These are phyloP conservation scores for Phytophthora crassamura DNA, from an alignment of 352 stramenopile genomes.

Conservation along the genomic window DNA sequence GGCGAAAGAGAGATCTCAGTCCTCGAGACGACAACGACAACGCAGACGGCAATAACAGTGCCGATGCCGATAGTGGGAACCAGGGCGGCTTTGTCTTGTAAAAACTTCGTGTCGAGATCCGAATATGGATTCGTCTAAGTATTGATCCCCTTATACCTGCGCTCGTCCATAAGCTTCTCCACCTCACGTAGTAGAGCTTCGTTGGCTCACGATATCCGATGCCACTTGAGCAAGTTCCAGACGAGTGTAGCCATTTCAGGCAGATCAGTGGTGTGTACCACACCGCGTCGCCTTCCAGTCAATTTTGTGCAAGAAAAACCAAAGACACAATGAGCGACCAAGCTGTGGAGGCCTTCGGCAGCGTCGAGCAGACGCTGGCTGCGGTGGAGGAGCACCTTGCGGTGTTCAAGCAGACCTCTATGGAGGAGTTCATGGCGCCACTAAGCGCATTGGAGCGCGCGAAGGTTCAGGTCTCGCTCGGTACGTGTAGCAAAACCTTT, in stretches of 20 bases:
- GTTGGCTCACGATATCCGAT: too few species aligned
- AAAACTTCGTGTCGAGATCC: not conserved
- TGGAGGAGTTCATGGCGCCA: slow-evolving; percentile 67
- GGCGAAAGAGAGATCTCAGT: slow-evolving; percentile 46
- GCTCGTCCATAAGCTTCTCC: too few species aligned
- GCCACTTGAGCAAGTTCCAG: not conserved
- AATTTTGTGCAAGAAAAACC: slow-evolving; percentile 17
- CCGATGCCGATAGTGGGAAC: slow-evolving; percentile 3
- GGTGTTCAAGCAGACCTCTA: slow-evolving; percentile 57
- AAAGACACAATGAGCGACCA: slow-evolving; percentile 57
- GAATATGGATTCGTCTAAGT: too few species aligned
- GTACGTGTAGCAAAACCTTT: slow-evolving; percentile 40
- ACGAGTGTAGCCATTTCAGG: not conserved
- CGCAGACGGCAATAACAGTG: not conserved
- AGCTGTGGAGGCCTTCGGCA: slow-evolving; percentile 65
- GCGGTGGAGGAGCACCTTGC: slow-evolving; percentile 77
- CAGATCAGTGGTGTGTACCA: slow-evolving; percentile 18
- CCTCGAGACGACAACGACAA: slow-evolving; percentile 4
- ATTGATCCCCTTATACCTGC: too few species aligned
- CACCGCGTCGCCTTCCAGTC: slow-evolving; percentile 25
- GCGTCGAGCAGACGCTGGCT: slow-evolving; percentile 82
- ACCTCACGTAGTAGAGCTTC: too few species aligned
- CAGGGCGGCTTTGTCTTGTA: slow-evolving; percentile 31
- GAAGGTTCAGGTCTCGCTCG: slow-evolving; percentile 85
- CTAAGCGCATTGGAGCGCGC: slow-evolving; percentile 77